A percentile compares a stretch with the other conserved stretches of the same genome.
Evolutionary conservation across 2,329 filamentous ascomycete genomes (phyloP).

Genomic region (Onygena corvina): DNA sequence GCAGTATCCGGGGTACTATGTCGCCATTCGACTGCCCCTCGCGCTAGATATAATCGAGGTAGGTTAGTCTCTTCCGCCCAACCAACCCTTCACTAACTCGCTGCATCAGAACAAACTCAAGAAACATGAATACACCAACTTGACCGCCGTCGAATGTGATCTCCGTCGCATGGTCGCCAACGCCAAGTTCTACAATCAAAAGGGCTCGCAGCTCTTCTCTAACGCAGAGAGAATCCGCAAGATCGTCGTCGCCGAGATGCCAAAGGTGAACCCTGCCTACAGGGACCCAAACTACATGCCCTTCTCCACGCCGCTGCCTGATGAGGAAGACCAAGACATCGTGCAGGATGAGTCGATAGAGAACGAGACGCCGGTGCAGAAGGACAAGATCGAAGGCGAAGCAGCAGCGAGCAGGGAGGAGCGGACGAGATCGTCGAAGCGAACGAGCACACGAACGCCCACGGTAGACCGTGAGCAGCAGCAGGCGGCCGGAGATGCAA

Average conservation of each 20-base stretch:
- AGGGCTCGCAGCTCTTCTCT: slow-evolving; percentile 59
- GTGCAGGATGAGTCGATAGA: not conserved
- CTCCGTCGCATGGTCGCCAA: slow-evolving; percentile 81
- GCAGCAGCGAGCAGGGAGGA: not conserved
- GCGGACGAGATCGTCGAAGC: slow-evolving; percentile 8
- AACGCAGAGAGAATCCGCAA: slow-evolving; percentile 82
- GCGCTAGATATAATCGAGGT: slow-evolving; percentile 65
- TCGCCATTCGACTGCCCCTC: slow-evolving; percentile 63
- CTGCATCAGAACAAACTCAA: slow-evolving; percentile 48
- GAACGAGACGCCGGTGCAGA: slow-evolving; percentile 10
- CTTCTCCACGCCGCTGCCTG: slow-evolving; percentile 59
- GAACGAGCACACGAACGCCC: slow-evolving; percentile 11
- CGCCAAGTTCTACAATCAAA: slow-evolving; percentile 71
- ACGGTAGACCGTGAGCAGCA: slow-evolving; percentile 16
- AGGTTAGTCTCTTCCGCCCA: slow-evolving; percentile 16
- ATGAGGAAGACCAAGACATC: slow-evolving; percentile 21
- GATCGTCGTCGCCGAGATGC: slow-evolving; percentile 78
- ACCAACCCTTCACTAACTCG: not conserved
- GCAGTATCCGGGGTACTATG: slow-evolving; percentile 61
- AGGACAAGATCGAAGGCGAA: slow-evolving; percentile 5
- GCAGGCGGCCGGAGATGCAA: slow-evolving; percentile 18
- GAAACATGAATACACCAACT: slow-evolving; percentile 53
- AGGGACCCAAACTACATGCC: slow-evolving; percentile 56
- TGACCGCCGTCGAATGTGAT: slow-evolving; percentile 69
- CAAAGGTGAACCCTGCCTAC: slow-evolving; percentile 74